Conservation (phyloP, 208 protist genomes). For the Acanthamoeba healyi region DNA sequence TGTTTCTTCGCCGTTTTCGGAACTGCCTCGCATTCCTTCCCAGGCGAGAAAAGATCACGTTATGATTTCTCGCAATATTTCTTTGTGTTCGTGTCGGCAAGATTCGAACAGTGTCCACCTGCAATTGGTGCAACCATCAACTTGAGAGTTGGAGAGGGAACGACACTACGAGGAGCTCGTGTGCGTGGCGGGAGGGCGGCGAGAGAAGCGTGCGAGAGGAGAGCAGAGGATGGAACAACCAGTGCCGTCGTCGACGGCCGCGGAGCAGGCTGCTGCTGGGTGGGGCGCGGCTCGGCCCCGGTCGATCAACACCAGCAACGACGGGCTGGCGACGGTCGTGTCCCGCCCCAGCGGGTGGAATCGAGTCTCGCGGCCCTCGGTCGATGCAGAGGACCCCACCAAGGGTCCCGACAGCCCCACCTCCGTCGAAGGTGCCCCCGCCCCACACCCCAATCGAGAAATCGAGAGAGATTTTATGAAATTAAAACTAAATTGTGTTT, state of each 20-base stretch:
- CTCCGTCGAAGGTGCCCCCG: not conserved
- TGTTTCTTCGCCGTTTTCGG: not conserved
- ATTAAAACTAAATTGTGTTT: not conserved
- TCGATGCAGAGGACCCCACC: not conserved
- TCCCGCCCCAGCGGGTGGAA: not conserved
- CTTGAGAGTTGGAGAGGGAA: too few relatives aligned
- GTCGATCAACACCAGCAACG: not conserved
- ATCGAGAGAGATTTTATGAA: not conserved
- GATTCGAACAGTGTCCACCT: too few relatives aligned
- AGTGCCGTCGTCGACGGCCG: too few relatives aligned
- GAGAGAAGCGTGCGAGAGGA: not conserved
- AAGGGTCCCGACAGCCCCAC: not conserved
- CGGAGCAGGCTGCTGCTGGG: not conserved
- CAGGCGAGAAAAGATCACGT: too few relatives aligned
- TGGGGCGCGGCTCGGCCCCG: not conserved
- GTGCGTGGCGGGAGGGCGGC: too few relatives aligned
- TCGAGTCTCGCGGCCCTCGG: not conserved
- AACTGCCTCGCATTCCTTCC: too few relatives aligned
- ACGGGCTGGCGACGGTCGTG: not conserved
- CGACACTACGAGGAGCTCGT: too few relatives aligned
- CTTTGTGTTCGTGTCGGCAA: not conserved
- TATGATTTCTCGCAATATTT: not conserved
- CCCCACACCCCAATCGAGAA: too few relatives aligned
- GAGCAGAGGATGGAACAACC: not conserved
- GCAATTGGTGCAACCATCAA: too few relatives aligned